Base-by-base conservation (phyloP, 1,139 yeast species). In the Geotrichum klebahnii region DNA sequence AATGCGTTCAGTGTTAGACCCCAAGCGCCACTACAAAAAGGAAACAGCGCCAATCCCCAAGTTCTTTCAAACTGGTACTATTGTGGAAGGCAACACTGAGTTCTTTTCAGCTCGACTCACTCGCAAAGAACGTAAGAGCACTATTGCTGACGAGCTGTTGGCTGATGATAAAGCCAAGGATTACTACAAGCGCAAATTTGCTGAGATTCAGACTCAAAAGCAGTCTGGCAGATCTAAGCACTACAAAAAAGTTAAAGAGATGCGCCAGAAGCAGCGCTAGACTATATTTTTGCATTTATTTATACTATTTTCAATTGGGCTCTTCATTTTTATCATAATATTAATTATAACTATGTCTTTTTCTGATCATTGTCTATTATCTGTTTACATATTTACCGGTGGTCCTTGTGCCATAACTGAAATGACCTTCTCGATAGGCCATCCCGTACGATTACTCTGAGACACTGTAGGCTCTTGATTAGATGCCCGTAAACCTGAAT, bases 1-100 rank as follows among this genome's bases (percentile, higher is more conserved):
- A 62, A 87, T 90, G 72, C 81, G 98, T 68, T 82, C 84, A 55
- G 96, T 92, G 17, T 75, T 92, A 57, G 98, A 92, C 64, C 97
- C 97, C 3, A 92, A 92, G 68, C 79, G 97, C 61, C 96, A 89
- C 69, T 92, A 92, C 69, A 88, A 86, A 69, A 87, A 87, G 67
- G 94, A 85, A 53, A 83, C 81, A 56, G 86, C 95, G 84, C 77
- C 76, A 50, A 74, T 79, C 4, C 95, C 96, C 19, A 88, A 86
- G 62, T 80, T 75, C 57, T 89, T 92, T 67, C 94, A 90, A 56
- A 78, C 86, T 63, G 98, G 98, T 10, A 89, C 97, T 0, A 79
- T 92, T 33, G 68, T 90, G 19, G 94, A 85, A 61, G 94, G 90
- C 42, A 80, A 83, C 56, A 77, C 87, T 1, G 97, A 89, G 64